These are phyloP conservation scores for Camelina neglecta DNA, from an alignment of 345 rosid species.

Conservation along the genomic window DNA sequence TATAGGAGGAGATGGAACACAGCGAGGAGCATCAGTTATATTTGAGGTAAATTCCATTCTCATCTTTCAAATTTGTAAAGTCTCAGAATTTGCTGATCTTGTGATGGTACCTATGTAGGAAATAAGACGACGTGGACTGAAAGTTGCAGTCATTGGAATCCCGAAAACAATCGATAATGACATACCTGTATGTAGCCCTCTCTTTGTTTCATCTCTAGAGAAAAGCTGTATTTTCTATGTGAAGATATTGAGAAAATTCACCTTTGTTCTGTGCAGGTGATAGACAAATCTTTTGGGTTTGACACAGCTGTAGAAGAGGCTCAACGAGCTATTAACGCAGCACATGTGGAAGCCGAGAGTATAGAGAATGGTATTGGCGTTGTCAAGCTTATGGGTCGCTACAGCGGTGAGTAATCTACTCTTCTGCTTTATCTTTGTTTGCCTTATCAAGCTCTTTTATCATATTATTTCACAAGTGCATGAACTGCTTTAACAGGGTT, in stretches of 20 bases:
- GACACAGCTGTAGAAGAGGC: conserved; percentile 91
- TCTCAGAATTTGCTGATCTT: conserved; percentile 4
- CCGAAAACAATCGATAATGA: conserved; percentile 84
- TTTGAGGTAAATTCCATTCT: conserved; percentile 55
- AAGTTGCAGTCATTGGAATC: conserved; percentile 72
- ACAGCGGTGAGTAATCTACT: conserved; percentile 57
- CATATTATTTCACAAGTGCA: not conserved
- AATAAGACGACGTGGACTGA: conserved; percentile 67
- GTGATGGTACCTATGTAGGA: conserved; percentile 52
- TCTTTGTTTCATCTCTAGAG: conserved; percentile 1
- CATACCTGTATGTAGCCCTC: conserved; percentile 56
- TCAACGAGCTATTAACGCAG: conserved; percentile 83
- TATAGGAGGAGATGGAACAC: conserved; percentile 91
- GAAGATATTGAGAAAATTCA: not conserved
- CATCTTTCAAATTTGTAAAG: not conserved
- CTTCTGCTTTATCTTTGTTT: conserved; percentile 1
- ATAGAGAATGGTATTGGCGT: conserved; percentile 71
- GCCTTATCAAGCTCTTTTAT: conserved; percentile 15
- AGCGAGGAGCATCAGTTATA: conserved; percentile 69
- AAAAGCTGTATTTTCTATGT: not conserved
- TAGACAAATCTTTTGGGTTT: conserved; percentile 80
- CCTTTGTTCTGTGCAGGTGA: conserved; percentile 48
- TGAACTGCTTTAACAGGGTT: conserved; percentile 54
- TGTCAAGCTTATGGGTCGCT: conserved; percentile 84
- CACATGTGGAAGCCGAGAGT: conserved; percentile 81